Base-by-base conservation (phyloP, 306 rosid species). In the Sicyos edulis region DNA sequence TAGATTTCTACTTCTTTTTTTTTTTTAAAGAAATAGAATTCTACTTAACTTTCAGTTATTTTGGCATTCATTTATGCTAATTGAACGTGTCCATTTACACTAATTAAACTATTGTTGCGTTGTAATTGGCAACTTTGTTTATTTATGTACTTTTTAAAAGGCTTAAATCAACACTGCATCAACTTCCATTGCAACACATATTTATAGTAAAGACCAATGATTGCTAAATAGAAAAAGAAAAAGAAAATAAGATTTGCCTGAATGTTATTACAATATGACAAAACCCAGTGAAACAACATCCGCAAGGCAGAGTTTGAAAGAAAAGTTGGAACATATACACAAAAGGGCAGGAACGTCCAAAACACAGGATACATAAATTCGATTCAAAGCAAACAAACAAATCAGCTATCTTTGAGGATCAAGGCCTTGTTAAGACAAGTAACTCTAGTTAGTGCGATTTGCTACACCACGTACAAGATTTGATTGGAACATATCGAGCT, bases 341-440 rank as follows among this genome's bases (percentile, higher is more conserved):
- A 67, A 45, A 66, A 49, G 53, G 52, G 52, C 53, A 64, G 70
- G 49, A 37, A 40, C 52, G 53, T 65, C 24, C 53, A 10, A 17
- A 67, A 52, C 58, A 15, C 7, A 68, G 3, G 42, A 20, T 67
- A 45, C 21, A 15, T 0, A 68, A 0, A 68, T 24, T 49, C 8
- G 20, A 68, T 51, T 68, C 12, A 4, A 22, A 47, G 10, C 55
- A 21, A 37, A 62, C 50, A 62, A 40, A 50, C 44, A 49, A 49
- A 49, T 68, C 57, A 15, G 73, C 73, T 29, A 24, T 49, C 54
- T 40, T 44, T 66, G 55, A 68, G 20, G 73, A 68, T 68, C 21
- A 24, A 22, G 57, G 42, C 44, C 73, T 24, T 22, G 14, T 68
- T 68, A 68, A 69, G 12, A 49, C 44, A 42, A 69, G 10, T 9